Base-by-base conservation (phyloP, 345 rosid genomes). In the Isatis tinctoria region DNA sequence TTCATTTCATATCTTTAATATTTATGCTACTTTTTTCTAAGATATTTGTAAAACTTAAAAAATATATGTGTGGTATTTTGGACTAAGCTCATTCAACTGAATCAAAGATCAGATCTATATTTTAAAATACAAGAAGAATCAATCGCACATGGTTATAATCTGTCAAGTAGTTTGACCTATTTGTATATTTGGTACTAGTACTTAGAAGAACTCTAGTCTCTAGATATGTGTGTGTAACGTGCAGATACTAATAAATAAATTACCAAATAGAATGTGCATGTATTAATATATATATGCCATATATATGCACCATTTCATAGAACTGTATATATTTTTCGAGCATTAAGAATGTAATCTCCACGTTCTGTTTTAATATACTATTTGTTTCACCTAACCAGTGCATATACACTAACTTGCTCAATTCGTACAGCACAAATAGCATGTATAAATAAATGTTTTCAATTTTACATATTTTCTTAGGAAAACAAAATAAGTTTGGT, bases 341-440 rank as follows among this genome's bases (percentile, higher is more conserved):
- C 58, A 51, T 68, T 32, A 68, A 68, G 43, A 62, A 53, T 69
- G 52, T 53, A 18, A 37, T 76, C 49, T 44, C 28, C 80, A 76
- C 80, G 75, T 76, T 70, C 18, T 36, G 60, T 56, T 63, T 20
- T 45, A 48, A 27, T 76, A 76, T 56, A 70, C 20, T 70, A 70
- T 64, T 64, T 61, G 1, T 63, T 70, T 57, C 75, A 70, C 80
- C 72, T 18, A 71, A 71, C 70, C 67, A 47, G 64, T 56, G 30
- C 66, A 4, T 60, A 28, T 37, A 56, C 52, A 44, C 65, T 62
- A 62, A 33, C 56, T 8, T 8, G 44, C 30, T 16, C 26, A 61
- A 36, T 56, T 63, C 60, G 59, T 35, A 33, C 65, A 76, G 43
- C 51, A 45, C 40, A 18, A 45, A 26, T 65, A 27, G n/a, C 65